These are phyloP conservation scores for Akebia trifoliata DNA, from an alignment of 164 flowering plant genomes.

Conservation along the genomic window DNA sequence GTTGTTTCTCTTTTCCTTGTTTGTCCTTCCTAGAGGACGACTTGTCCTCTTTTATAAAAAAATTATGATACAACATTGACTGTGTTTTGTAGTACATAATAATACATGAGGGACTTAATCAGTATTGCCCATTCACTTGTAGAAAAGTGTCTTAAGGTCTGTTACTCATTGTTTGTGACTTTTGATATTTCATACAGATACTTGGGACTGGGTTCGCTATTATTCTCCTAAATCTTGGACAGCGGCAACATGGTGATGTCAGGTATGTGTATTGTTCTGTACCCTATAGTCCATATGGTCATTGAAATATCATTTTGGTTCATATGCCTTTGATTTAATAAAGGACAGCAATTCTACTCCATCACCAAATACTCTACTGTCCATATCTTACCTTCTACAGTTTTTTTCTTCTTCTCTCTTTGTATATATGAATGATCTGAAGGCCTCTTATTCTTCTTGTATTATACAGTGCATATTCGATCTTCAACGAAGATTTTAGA, in stretches of 20 bases:
- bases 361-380: too few relatives aligned
- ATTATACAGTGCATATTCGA: conserved; percentile 85
- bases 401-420: too few relatives aligned
- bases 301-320: neutral
- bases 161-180: conserved; percentile 2
- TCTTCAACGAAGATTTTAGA: conserved; percentile 88
- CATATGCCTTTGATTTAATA: neutral
- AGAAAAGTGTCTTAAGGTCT: too few relatives aligned
- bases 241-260: conserved; percentile 77
- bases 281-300: neutral
- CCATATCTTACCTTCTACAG: neutral
- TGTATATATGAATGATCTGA: neutral
- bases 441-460: neutral
- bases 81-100: too few relatives aligned
- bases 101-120: too few relatives aligned
- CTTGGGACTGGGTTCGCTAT: conserved; percentile 84
- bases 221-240: conserved; percentile 82
- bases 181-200: conserved; percentile 45
- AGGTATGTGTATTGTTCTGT: conserved; percentile 41
- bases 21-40: too few relatives aligned
- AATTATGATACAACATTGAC: too few relatives aligned
- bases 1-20: too few relatives aligned
- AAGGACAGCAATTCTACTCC: neutral
- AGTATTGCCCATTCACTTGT: too few relatives aligned
- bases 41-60: too few relatives aligned